A percentile compares a stretch with the other conserved stretches of the same genome.
Conservation (phyloP, 306 rosid species). For the Canavalia gladiata region DNA sequence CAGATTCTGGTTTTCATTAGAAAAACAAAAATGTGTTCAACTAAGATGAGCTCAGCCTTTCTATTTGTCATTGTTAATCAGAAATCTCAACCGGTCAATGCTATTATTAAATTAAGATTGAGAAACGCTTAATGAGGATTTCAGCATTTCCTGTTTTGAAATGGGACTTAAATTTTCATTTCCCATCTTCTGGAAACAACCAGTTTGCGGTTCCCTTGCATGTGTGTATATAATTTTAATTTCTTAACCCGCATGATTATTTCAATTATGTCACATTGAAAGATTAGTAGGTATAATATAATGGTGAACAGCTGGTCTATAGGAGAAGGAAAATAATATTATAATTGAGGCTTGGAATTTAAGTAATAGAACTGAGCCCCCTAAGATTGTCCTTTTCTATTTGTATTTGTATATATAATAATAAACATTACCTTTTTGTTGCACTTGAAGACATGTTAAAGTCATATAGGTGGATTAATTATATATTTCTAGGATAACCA, state of each 20-base stretch:
- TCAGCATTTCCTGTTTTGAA: not conserved
- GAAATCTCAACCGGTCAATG: too few species aligned
- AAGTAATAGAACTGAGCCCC: slow-evolving; percentile 42
- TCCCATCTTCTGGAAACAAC: slow-evolving; percentile 19
- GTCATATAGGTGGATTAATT: slow-evolving; percentile 44
- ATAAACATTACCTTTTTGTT: slow-evolving; percentile 24
- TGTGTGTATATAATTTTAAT: not conserved
- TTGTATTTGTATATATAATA: not conserved
- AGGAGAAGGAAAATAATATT: not conserved
- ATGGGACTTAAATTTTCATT: not conserved
- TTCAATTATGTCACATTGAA: slow-evolving; percentile 42
- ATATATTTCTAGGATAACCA: not conserved
- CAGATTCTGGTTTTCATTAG: slow-evolving; percentile 17
- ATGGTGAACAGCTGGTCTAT: slow-evolving; percentile 43
- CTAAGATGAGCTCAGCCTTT: not conserved
- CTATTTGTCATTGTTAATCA: not conserved
- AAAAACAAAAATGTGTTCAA: not conserved
- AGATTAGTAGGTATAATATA: slow-evolving; percentile 34
- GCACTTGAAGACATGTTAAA: slow-evolving; percentile 43
- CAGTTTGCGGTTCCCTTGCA: slow-evolving; percentile 16
- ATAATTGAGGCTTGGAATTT: slow-evolving; percentile 29
- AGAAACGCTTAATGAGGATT: not conserved
- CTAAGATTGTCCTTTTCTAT: slow-evolving; percentile 46
- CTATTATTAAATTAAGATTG: not conserved
- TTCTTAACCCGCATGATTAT: slow-evolving; percentile 41